These are phyloP conservation scores for Pyronema omphalodes DNA, from an alignment of 495 filamentous ascomycete species.

Conservation along the genomic window DNA sequence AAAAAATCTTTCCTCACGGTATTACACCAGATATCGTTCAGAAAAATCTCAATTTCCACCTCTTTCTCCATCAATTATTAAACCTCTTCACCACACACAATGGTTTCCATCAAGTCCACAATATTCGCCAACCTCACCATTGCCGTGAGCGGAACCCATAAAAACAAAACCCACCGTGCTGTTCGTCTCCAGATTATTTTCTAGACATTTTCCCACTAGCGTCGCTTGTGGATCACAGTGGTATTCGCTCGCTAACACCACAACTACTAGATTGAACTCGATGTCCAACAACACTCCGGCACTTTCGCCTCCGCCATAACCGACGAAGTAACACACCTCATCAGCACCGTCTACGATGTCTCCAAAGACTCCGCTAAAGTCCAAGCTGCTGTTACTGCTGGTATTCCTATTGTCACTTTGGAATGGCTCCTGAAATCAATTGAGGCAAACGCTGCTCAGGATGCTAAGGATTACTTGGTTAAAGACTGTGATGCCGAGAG, in stretches of 20 bases:
- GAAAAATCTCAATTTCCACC: no score
- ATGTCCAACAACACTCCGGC: constrained; percentile 34
- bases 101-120: not conserved
- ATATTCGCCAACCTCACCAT: constrained; percentile 26
- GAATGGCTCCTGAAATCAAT: constrained; percentile 43
- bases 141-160: constrained; percentile 43
- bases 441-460: constrained; percentile 27
- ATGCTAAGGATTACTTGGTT: constrained; percentile 29
- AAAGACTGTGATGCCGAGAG: constrained; percentile 14
- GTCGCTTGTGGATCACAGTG: not conserved
- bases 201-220: not conserved
- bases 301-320: constrained; percentile 30
- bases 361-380: constrained; percentile 34
- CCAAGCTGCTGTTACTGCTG: constrained; percentile 30
- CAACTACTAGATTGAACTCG: constrained; percentile 24
- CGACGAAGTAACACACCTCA: constrained; percentile 38
- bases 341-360: constrained; percentile 36
- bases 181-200: not conserved
- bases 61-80: no score
- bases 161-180: constrained; percentile 34
- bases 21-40: no score
- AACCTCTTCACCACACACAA: no score
- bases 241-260: not conserved
- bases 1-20: no score
- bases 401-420: constrained; percentile 39